These are phyloP conservation scores for Tylopilus subfusipes DNA, from an alignment of 768 basidiomycete genomes.

Conservation along the genomic window DNA sequence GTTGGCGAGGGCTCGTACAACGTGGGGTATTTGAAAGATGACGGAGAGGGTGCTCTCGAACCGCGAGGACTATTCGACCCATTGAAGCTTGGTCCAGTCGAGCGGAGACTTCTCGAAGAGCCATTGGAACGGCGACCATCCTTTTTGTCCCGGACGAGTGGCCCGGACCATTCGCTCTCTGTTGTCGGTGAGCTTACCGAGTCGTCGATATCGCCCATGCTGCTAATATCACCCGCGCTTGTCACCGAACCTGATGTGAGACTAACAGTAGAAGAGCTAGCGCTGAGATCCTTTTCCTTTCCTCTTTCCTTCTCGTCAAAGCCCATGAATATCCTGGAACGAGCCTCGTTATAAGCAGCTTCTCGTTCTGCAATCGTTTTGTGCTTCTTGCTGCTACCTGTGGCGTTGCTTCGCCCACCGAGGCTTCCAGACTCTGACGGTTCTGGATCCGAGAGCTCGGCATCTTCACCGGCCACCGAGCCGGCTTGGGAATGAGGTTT, in stretches of 20 bases:
- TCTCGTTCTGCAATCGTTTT: slow-evolving; percentile 84
- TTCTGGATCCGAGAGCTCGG: slow-evolving; percentile 72
- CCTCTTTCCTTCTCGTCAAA: slow-evolving; percentile 69
- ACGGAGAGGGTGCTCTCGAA: slow-evolving; percentile 70
- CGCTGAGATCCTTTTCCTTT: slow-evolving; percentile 68
- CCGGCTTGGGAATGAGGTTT: slow-evolving; percentile 67
- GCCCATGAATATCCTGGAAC: slow-evolving; percentile 81
- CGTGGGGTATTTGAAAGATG: slow-evolving; percentile 67
- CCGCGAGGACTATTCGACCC: slow-evolving; percentile 63
- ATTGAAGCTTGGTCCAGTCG: slow-evolving; percentile 47
- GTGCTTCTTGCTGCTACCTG: slow-evolving; percentile 61
- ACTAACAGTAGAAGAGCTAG: slow-evolving; percentile 73
- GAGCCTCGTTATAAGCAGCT: slow-evolving; percentile 85
- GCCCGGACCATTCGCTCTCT: slow-evolving; percentile 78
- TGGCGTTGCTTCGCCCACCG: slow-evolving; percentile 63
- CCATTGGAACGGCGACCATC: slow-evolving; percentile 51
- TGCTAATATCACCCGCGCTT: slow-evolving; percentile 54
- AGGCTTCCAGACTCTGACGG: slow-evolving; percentile 78
- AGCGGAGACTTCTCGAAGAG: slow-evolving; percentile 59
- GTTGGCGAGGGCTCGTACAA: slow-evolving; percentile 59
- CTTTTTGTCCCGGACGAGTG: slow-evolving; percentile 53
- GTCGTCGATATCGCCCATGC: slow-evolving; percentile 64
- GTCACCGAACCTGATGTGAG: slow-evolving; percentile 65
- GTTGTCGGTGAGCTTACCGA: slow-evolving; percentile 68
- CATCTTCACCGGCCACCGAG: slow-evolving; percentile 72